These are phyloP conservation scores for Backusella tarrabulga DNA, from an alignment of 192 early-diverging fungal species.

Conservation along the genomic window DNA sequence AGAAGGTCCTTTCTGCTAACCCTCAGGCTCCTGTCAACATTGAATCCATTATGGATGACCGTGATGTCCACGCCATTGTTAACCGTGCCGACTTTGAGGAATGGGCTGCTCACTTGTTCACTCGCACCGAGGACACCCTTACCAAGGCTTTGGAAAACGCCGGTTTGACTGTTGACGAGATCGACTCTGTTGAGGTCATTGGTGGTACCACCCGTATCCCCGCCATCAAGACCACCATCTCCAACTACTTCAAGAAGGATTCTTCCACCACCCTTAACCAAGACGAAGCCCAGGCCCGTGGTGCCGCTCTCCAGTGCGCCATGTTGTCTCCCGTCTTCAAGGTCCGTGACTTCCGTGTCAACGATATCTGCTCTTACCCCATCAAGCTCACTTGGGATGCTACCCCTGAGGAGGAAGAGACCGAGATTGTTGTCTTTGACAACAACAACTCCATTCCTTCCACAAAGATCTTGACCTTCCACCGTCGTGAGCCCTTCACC, in stretches of 20 bases:
- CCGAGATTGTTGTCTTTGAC: constrained; percentile 84
- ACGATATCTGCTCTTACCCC: constrained; percentile 88
- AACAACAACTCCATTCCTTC: constrained; percentile 85
- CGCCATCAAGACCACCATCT: constrained; percentile 85
- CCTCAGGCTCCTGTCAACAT: constrained; percentile 87
- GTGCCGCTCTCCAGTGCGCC: constrained; percentile 95
- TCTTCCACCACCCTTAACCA: constrained; percentile 93
- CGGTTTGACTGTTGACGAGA: constrained; percentile 72
- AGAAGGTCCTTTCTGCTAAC: constrained; percentile 97
- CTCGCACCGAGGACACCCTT: constrained; percentile 71
- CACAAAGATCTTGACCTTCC: constrained; percentile 91
- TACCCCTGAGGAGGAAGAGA: constrained; percentile 72
- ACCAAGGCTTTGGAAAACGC: constrained; percentile 75
- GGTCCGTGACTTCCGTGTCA: constrained; percentile 93
- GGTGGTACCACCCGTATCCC: constrained; percentile 95
- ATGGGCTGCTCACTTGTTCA: constrained; percentile 69
- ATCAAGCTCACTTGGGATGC: constrained; percentile 89
- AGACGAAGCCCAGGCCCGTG: constrained; percentile 96
- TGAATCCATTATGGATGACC: constrained; percentile 95
- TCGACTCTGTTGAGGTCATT: constrained; percentile 93
- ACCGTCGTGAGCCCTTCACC: constrained; percentile 81
- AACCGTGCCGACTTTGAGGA: constrained; percentile 85
- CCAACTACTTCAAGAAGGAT: constrained; percentile 87
- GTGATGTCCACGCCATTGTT: constrained; percentile 86
- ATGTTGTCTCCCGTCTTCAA: constrained; percentile 97